These are phyloP conservation scores for Sporobolomyces phaffii DNA, from an alignment of 768 basidiomycete species.

Conservation along the genomic window DNA sequence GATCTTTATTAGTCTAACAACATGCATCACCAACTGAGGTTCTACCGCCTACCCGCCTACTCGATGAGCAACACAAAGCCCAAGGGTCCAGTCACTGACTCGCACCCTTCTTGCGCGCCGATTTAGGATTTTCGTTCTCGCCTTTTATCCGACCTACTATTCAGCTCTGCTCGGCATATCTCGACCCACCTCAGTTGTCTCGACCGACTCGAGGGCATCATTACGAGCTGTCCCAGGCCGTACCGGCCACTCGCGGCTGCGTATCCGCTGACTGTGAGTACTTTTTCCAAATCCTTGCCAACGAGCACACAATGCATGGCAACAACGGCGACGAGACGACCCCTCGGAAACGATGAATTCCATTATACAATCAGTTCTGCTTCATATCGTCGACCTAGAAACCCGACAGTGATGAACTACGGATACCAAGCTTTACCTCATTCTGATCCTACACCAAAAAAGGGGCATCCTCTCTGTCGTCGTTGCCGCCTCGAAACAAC, in stretches of 20 bases:
- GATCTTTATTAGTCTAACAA: slow-evolving; percentile 5
- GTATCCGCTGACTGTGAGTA: not conserved
- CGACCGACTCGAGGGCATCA: too few relatives aligned
- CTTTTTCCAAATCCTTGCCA: not conserved
- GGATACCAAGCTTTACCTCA: slow-evolving; percentile 26
- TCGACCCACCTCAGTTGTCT: too few relatives aligned
- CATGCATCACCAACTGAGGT: slow-evolving; percentile 35
- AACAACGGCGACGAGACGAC: not conserved
- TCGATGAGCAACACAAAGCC: too few relatives aligned
- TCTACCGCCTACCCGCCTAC: too few relatives aligned
- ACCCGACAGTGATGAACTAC: not conserved
- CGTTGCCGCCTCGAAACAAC: not conserved
- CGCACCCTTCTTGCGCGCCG: too few relatives aligned
- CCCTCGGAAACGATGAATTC: not conserved
- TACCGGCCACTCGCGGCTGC: too few relatives aligned
- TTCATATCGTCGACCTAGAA: slow-evolving; percentile 12
- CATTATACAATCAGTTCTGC: slow-evolving; percentile 22
- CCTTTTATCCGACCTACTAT: too few relatives aligned
- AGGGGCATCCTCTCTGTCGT: not conserved
- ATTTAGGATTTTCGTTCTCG: too few relatives aligned
- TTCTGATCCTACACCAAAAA: slow-evolving; percentile 1
- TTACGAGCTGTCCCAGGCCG: too few relatives aligned
- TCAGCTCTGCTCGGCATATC: too few relatives aligned
- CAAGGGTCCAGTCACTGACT: too few relatives aligned
- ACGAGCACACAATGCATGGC: too few relatives aligned